Evolutionary conservation across 2,329 filamentous ascomycete genomes (phyloP).

Genomic region (Thermoascus crustaceus): DNA sequence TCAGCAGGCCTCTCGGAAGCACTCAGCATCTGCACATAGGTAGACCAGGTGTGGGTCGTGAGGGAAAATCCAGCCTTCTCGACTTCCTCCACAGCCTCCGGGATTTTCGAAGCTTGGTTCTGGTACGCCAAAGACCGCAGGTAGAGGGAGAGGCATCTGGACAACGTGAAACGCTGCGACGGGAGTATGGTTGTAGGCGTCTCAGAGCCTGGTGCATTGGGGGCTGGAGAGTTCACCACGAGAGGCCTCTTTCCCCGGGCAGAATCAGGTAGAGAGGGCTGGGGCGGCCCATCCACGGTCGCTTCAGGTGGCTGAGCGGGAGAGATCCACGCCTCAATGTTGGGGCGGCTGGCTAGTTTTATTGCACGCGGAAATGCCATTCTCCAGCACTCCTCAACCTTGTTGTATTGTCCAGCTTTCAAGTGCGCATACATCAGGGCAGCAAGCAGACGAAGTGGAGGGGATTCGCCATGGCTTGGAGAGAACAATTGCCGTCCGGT

Average conservation of each 20-base stretch:
- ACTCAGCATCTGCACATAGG: constrained; percentile 61
- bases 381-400: constrained; percentile 60
- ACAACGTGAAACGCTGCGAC: constrained; percentile 42
- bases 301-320: constrained; percentile 6
- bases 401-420: constrained; percentile 48
- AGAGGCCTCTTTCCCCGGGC: constrained; percentile 4
- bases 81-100: constrained; percentile 48
- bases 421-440: constrained; percentile 62
- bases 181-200: constrained; percentile 19
- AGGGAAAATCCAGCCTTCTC: constrained; percentile 61
- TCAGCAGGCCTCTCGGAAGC: constrained; percentile 50
- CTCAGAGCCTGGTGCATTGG: background rate
- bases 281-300: constrained; percentile 6
- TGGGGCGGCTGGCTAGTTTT: constrained; percentile 32
- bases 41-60: constrained; percentile 73
- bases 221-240: constrained; percentile 1
- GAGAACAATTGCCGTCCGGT: constrained; percentile 7
- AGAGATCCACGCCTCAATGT: constrained; percentile 16
- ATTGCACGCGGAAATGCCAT: constrained; percentile 49
- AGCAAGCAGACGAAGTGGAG: constrained; percentile 50
- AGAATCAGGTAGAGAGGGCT: constrained; percentile 7
- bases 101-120: constrained; percentile 46
- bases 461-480: constrained; percentile 18
- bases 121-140: constrained; percentile 46
- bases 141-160: constrained; percentile 42